phyloP scores from a whole-genome alignment of 345 rosid genomes.

The Murraya paniculata region DNA sequence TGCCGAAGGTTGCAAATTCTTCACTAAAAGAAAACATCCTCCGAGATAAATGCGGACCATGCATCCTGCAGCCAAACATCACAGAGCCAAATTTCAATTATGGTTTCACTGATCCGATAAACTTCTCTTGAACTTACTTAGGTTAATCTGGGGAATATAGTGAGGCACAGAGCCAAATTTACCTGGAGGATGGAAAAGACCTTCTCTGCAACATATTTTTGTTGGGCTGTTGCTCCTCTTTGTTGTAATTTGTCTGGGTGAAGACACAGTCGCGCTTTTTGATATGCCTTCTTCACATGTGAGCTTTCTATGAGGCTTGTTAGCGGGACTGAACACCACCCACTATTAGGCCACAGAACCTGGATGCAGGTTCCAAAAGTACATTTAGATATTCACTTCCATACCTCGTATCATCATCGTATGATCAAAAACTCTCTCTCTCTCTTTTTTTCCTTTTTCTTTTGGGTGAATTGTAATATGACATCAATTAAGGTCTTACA shows the following conservation, averaged over 20 bases:
- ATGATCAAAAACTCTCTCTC: not conserved
- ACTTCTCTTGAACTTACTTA: not conserved
- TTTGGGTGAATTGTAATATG: not conserved
- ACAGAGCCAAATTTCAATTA: not conserved
- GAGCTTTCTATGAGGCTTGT: constrained; percentile 60
- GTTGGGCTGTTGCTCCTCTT: constrained; percentile 63
- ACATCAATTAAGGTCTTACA: constrained; percentile 31
- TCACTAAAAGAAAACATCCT: constrained; percentile 17
- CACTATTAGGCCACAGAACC: constrained; percentile 79
- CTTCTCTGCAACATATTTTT: constrained; percentile 68
- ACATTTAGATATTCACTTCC: not conserved
- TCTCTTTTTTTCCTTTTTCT: not conserved
- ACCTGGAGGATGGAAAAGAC: constrained; percentile 88
- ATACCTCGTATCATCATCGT: constrained; percentile 5
- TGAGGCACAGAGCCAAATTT: not conserved
- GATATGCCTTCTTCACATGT: constrained; percentile 88
- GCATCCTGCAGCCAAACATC: constrained; percentile 53
- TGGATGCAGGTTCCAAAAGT: constrained; percentile 22
- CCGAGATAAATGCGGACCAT: constrained; percentile 45
- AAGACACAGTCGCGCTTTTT: constrained; percentile 86
- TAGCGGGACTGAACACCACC: constrained; percentile 61
- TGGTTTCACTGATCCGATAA: not conserved
- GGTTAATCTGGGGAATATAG: not conserved
- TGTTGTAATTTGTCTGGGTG: constrained; percentile 95
- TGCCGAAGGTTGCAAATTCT: no score